phyloP scores from a whole-genome alignment of 306 rosid species.

The Sicyos baderoa region DNA sequence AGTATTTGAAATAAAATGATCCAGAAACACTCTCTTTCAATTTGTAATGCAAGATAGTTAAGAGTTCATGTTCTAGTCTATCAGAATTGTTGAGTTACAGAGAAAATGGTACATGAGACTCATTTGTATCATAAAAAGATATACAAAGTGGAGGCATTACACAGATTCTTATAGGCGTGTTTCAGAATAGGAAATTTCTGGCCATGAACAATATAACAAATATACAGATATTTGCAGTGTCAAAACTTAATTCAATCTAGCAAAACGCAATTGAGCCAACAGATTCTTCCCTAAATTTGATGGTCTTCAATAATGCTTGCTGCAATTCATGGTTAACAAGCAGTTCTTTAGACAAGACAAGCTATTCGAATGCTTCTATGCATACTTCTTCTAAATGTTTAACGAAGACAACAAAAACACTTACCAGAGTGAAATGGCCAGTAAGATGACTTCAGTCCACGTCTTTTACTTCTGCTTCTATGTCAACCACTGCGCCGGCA shows the following conservation, averaged over 20 bases:
- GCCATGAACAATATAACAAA: background rate
- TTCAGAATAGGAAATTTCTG: conserved; percentile 4
- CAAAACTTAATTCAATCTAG: conserved; percentile 40
- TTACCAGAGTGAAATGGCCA: conserved; percentile 27
- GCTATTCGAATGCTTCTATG: background rate
- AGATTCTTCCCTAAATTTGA: background rate
- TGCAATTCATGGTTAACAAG: background rate
- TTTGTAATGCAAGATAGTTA: background rate
- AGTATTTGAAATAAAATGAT: background rate
- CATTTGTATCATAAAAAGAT: background rate
- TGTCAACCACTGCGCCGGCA: conserved; percentile 52
- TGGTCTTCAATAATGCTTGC: background rate
- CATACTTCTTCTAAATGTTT: background rate
- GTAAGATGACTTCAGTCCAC: conserved; percentile 45
- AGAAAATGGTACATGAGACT: background rate
- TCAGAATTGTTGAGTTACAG: background rate
- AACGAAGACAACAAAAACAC: background rate
- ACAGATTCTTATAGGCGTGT: background rate
- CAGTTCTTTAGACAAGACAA: background rate
- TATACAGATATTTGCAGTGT: conserved; percentile 35
- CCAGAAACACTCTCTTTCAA: background rate
- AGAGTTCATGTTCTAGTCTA: conserved; percentile 4
- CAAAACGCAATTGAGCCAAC: conserved; percentile 23
- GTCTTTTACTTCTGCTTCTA: conserved; percentile 90
- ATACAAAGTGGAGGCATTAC: conserved; percentile 4